Percentiles rank a stretch among this genome's conserved stretches.
Conservation (phyloP, 2,329 filamentous ascomycete species). For the Fusarium falciforme region DNA sequence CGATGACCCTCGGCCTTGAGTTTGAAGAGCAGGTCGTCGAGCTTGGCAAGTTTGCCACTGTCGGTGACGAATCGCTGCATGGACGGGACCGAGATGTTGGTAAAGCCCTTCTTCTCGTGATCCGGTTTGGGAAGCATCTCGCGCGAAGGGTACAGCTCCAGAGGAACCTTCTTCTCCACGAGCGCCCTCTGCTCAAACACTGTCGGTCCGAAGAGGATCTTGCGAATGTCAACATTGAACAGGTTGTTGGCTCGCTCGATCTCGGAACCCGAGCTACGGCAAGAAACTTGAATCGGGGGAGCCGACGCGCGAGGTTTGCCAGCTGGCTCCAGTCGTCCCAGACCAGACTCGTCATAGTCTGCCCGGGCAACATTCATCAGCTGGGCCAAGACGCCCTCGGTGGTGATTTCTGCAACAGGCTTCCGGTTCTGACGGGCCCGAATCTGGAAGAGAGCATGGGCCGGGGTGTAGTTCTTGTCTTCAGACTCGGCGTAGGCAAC, state of each 20-base stretch:
- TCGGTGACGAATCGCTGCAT: conserved; percentile 99
- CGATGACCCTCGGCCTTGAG: conserved; percentile 94
- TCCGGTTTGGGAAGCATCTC: conserved; percentile 81
- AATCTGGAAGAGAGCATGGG: conserved; percentile 86
- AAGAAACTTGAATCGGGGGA: conserved; percentile 85
- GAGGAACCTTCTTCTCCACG: conserved; percentile 77
- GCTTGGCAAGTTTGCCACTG: conserved; percentile 92
- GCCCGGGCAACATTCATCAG: conserved; percentile 82
- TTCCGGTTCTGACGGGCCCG: conserved; percentile 74
- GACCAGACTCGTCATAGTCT: conserved; percentile 75
- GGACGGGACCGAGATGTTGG: conserved; percentile 90
- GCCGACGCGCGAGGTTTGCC: conserved; percentile 83
- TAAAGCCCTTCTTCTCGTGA: conserved; percentile 86
- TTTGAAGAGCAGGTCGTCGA: conserved; percentile 87
- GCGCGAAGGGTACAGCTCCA: conserved; percentile 70
- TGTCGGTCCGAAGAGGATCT: conserved; percentile 76
- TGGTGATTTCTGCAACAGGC: conserved; percentile 75
- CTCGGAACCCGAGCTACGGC: conserved; percentile 72
- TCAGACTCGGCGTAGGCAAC: conserved; percentile 77
- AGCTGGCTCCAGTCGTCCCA: conserved; percentile 84
- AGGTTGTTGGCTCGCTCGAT: conserved; percentile 78
- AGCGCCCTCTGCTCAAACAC: conserved; percentile 77
- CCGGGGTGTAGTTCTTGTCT: conserved; percentile 72
- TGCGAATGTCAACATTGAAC: conserved; percentile 83
- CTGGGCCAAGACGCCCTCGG: conserved; percentile 77